A percentile compares a stretch with the other conserved stretches of the same genome.
Conservation (phyloP, 1,139 yeast species). For the Saccharomyces pastorianus region DNA sequence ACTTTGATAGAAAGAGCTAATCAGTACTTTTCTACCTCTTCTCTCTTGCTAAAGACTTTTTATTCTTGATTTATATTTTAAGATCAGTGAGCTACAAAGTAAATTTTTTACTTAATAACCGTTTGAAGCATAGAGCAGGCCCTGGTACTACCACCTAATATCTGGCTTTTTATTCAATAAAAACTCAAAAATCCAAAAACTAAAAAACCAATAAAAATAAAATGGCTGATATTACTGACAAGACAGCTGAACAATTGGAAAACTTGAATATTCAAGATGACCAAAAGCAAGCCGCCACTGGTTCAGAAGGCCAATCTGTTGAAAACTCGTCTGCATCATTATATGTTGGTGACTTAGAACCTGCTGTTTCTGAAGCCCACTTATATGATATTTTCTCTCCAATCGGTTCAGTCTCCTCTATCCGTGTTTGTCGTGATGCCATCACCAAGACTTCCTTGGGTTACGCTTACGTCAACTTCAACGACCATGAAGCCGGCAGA, state of each 20-base stretch:
- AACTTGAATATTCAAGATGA: conserved; percentile 34
- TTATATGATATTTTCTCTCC: conserved; percentile 33
- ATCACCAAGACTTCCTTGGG: conserved; percentile 38
- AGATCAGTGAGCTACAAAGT: conserved; percentile 10
- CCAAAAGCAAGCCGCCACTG: conserved; percentile 20
- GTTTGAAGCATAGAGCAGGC: conserved; percentile 14
- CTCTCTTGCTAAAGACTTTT: not conserved
- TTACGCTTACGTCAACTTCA: conserved; percentile 46
- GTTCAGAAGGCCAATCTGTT: conserved; percentile 26
- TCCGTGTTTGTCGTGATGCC: conserved; percentile 40
- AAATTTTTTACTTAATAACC: conserved; percentile 13
- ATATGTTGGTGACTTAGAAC: conserved; percentile 39
- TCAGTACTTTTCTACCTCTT: not conserved
- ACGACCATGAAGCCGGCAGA: conserved; percentile 33
- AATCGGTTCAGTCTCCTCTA: conserved; percentile 38
- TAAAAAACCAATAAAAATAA: conserved; percentile 3
- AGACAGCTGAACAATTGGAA: conserved; percentile 35
- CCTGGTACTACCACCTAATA: conserved; percentile 8
- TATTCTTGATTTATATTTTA: conserved; percentile 1
- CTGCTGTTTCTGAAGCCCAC: conserved; percentile 34
- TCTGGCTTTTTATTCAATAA: conserved; percentile 5
- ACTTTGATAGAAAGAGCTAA: not conserved
- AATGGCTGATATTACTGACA: conserved; percentile 37
- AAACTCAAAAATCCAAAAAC: conserved; percentile 5
- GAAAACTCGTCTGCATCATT: conserved; percentile 21